Evolutionary conservation across 1,284 basidiomycete species (phyloP), one percentile per base, ranked within the genome.

Genomic region (Cutaneotrichosporon cyanovorans): DNA sequence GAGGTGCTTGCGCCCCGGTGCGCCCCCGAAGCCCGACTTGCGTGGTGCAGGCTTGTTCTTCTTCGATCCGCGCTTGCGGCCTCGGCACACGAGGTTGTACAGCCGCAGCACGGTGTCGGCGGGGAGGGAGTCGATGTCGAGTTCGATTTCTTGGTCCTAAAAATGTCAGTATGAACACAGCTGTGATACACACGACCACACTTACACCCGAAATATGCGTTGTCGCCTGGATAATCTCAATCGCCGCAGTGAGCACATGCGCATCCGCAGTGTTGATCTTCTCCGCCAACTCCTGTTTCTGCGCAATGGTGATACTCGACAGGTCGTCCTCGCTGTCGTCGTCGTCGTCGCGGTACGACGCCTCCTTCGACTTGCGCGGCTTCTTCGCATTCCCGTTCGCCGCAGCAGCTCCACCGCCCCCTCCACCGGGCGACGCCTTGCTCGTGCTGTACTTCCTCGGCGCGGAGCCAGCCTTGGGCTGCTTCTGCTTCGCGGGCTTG

Each of bases 241-340:
- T 87, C 37, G 92, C 90, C 63, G 80, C 80, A 68, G 87, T 83
- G 49, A 92, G 73, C 62, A 84, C 85, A 42, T 77, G 68, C 19
- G 82, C 86, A 55, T 90, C 87, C 16, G 89, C 78, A 57, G 78
- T 79, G 51, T 78, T 77, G 59, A 96, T 96, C 45, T 89, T 87
- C 68, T 92, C 87, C 60, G 89, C 92, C 47, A 96, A 75, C 65
- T 95, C 88, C 73, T 92, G 89, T 82, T 96, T 95, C 75, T 95
- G 90, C 60, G 89, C 85, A 65, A 92, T 87, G 34, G 86, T 84
- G 28, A 95, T 57, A 21, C 43, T 50, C 36, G 49, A 49, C 14
- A 57, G 38, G 45, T 61, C 62, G 21, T 56, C 62, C 5, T 65
- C 67, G 19, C 63, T 72, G 18, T 73, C 73, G n/a, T 73, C 74